Conservation (phyloP, 2,329 filamentous ascomycete genomes). For the Paraphaeosphaeria sporulosa region DNA sequence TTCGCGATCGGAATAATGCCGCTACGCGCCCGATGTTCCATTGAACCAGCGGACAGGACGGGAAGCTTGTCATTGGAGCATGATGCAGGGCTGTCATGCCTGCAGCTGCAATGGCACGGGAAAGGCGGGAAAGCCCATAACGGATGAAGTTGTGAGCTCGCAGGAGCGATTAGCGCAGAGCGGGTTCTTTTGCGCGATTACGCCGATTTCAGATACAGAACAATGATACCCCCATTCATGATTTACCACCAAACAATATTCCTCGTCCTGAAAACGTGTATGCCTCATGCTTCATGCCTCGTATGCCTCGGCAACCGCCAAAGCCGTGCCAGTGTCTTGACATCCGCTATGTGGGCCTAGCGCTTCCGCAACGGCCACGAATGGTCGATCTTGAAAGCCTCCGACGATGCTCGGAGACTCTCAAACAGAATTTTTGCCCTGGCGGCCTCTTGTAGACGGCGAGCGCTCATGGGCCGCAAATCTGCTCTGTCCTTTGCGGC, state of each 20-base stretch:
- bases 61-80: not conserved
- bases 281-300: not conserved
- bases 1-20: not conserved
- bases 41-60: not conserved
- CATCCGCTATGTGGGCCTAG: not conserved
- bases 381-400: not conserved
- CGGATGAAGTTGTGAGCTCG: not conserved
- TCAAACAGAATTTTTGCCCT: not conserved
- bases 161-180: not conserved
- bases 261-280: not conserved
- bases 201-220: not conserved
- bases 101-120: not conserved
- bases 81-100: not conserved
- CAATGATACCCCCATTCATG: slow-evolving; percentile 5
- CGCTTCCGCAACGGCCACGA: not conserved
- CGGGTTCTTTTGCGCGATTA: slow-evolving; percentile 1
- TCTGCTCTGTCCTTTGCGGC: not conserved
- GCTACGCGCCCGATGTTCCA: no score
- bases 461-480: not conserved
- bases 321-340: not conserved
- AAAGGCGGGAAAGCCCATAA: not conserved
- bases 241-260: not conserved
- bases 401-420: slow-evolving; percentile 1
- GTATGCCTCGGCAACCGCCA: not conserved
- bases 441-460: not conserved